phyloP scores from a whole-genome alignment of 1,139 yeast species.

The Sugiyamaella xylanicola region DNA sequence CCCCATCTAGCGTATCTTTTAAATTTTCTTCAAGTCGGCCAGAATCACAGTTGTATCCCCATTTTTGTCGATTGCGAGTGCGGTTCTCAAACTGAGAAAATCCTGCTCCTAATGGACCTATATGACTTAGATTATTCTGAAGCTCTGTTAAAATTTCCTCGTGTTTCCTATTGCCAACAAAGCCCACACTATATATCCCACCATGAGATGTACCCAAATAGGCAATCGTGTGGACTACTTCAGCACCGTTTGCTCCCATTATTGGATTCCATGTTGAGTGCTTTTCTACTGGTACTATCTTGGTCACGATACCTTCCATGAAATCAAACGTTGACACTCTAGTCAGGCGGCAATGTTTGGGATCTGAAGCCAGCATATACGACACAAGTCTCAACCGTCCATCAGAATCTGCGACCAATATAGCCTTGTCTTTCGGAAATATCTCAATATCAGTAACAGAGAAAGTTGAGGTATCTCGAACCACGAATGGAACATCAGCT shows the following conservation, averaged over 20 bases:
- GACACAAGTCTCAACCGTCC: constrained; percentile 11
- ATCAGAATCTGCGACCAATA: constrained; percentile 14
- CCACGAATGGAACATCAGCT: not conserved
- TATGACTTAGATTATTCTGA: constrained; percentile 8
- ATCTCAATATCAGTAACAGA: constrained; percentile 15
- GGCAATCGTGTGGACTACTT: constrained; percentile 8
- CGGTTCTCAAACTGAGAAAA: not conserved
- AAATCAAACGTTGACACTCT: constrained; percentile 5
- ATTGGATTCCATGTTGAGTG: constrained; percentile 19
- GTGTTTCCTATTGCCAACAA: constrained; percentile 5
- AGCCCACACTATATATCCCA: constrained; percentile 16
- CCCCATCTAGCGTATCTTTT: constrained; percentile 10
- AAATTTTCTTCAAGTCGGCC: not conserved
- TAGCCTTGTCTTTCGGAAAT: not conserved
- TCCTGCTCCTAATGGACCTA: not conserved
- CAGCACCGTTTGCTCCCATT: constrained; percentile 3
- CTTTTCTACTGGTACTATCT: constrained; percentile 2
- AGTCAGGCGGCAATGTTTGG: not conserved
- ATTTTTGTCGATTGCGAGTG: not conserved
- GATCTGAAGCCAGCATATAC: not conserved
- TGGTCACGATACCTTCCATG: constrained; percentile 15
- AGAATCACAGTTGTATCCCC: not conserved
- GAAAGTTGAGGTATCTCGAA: constrained; percentile 7
- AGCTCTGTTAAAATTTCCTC: constrained; percentile 1
- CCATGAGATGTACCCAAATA: constrained; percentile 19